Conservation (phyloP, 306 rosid species). For the Rosa persica region DNA sequence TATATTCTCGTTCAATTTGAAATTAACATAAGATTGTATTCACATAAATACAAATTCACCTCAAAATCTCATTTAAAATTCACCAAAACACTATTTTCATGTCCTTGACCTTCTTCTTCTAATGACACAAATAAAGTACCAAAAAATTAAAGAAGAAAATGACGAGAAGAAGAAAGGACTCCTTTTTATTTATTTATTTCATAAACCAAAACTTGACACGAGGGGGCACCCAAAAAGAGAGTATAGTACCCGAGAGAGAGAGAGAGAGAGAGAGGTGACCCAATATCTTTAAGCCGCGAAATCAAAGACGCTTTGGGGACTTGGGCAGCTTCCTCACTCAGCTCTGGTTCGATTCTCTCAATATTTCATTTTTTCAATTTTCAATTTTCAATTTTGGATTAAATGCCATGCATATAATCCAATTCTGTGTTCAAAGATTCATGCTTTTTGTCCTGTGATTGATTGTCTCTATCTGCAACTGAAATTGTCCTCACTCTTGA, state of each 20-base stretch:
- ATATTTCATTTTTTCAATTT: background rate
- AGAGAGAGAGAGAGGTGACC: background rate
- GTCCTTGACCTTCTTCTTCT: background rate
- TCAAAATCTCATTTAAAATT: background rate
- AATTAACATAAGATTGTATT: no score
- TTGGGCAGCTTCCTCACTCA: slow-evolving; percentile 3
- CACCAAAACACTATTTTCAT: background rate
- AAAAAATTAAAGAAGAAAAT: background rate
- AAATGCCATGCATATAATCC: background rate
- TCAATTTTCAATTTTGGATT: background rate
- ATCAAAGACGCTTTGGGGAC: background rate
- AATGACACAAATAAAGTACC: no score
- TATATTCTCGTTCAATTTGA: background rate
- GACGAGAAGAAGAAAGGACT: background rate
- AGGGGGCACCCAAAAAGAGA: background rate
- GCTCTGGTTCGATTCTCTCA: slow-evolving; percentile 6
- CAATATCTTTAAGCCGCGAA: background rate
- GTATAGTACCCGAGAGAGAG: background rate
- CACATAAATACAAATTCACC: background rate
- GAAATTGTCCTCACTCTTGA: background rate
- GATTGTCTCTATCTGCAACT: background rate
- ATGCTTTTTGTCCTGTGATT: background rate
- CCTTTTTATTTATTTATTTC: background rate
- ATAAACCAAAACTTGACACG: background rate
- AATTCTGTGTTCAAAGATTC: background rate